Conservation (phyloP, 2,329 filamentous ascomycete genomes). For the Dothistroma septosporum region DNA sequence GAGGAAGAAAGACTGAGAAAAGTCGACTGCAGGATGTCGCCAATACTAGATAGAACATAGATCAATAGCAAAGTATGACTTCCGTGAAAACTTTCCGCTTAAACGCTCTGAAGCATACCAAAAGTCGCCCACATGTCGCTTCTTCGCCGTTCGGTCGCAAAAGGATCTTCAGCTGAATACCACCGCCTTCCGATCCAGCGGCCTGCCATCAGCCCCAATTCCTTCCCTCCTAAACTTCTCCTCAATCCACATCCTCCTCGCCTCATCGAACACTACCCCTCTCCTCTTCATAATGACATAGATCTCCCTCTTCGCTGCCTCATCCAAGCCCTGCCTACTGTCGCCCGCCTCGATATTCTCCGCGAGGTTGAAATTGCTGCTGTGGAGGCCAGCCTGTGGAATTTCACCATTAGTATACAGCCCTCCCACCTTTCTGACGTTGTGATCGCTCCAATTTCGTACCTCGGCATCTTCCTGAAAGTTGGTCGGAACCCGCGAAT, state of each 20-base stretch:
- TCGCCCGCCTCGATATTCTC: slow-evolving; percentile 79
- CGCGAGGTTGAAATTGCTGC: slow-evolving; percentile 74
- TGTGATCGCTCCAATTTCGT: neutral
- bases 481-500: slow-evolving; percentile 66
- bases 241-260: slow-evolving; percentile 79
- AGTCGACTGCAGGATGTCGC: too few relatives aligned
- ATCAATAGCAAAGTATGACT: neutral
- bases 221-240: slow-evolving; percentile 79
- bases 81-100: neutral
- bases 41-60: neutral
- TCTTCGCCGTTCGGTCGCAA: neutral
- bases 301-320: slow-evolving; percentile 73
- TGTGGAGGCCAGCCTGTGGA: slow-evolving; percentile 68
- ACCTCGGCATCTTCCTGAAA: slow-evolving; percentile 79
- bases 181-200: slow-evolving; percentile 90
- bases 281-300: slow-evolving; percentile 85
- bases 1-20: too few relatives aligned
- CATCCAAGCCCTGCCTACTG: slow-evolving; percentile 73
- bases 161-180: slow-evolving; percentile 67
- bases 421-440: neutral
- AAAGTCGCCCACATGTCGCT: neutral
- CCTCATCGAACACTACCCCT: slow-evolving; percentile 83
- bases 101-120: neutral
- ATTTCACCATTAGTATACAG: neutral
- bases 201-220: slow-evolving; percentile 81